Percentiles rank a stretch among this genome's conserved stretches.
Evolutionary conservation across 257 asterid genomes (phyloP).

Genomic region (Solanum rostratum): DNA sequence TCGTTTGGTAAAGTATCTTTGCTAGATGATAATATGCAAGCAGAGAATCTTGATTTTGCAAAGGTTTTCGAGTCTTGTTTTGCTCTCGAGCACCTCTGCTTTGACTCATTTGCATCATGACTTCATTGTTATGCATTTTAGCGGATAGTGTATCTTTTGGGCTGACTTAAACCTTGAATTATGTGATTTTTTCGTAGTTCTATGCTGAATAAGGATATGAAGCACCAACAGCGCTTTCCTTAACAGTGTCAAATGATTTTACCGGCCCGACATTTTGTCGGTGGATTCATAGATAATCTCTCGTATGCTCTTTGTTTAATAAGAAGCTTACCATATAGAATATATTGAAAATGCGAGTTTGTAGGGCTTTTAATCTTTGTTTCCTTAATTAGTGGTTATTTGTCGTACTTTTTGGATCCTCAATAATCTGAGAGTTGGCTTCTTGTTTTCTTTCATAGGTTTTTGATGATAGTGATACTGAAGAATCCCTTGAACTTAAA

Average conservation of each 20-base stretch:
- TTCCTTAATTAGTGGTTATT: neutral
- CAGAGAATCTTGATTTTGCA: neutral
- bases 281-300: neutral
- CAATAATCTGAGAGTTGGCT: neutral
- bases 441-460: too few relatives aligned
- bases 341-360: neutral
- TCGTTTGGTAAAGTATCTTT: neutral
- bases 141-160: neutral
- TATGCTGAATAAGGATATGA: neutral
- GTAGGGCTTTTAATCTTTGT: neutral
- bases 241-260: neutral
- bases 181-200: neutral
- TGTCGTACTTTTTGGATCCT: neutral
- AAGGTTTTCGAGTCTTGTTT: neutral
- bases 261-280: neutral
- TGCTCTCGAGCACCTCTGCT: neutral
- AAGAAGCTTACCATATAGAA: neutral
- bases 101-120: neutral
- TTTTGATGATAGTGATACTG: too few relatives aligned
- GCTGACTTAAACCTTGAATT: neutral
- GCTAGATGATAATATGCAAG: neutral
- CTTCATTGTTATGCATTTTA: neutral
- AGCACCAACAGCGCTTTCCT: neutral
- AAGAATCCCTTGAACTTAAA: slow-evolving; percentile 6
- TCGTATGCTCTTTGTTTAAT: neutral